These are phyloP conservation scores for Trichoderma polysporum DNA, from an alignment of 2,329 filamentous ascomycete species.

Conservation along the genomic window DNA sequence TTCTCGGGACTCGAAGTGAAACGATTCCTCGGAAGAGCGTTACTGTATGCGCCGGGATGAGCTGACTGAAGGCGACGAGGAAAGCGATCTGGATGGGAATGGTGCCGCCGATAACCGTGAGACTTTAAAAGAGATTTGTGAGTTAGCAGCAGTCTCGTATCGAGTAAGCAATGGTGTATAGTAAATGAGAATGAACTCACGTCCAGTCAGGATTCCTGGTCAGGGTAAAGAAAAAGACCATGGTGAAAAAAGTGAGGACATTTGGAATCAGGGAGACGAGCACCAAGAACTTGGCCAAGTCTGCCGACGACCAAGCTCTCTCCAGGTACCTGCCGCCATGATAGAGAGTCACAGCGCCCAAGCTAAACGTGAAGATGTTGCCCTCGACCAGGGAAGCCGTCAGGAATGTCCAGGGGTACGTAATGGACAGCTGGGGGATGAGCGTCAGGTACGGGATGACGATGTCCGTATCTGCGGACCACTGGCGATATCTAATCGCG, in stretches of 20 bases:
- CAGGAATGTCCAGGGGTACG: conserved; percentile 91
- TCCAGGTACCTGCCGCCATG: conserved; percentile 95
- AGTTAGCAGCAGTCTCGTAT: background rate
- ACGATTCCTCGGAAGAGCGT: conserved; percentile 86
- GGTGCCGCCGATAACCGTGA: conserved; percentile 83
- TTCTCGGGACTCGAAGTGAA: conserved; percentile 78
- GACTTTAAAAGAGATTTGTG: conserved; percentile 43
- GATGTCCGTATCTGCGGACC: conserved; percentile 61
- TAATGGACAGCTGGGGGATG: conserved; percentile 76
- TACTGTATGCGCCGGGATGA: conserved; percentile 94
- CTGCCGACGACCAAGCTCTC: conserved; percentile 87
- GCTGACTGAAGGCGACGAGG: conserved; percentile 95
- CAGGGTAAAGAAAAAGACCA: conserved; percentile 71
- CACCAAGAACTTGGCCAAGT: conserved; percentile 87
- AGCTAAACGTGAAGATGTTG: conserved; percentile 81
- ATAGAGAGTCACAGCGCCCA: conserved; percentile 77
- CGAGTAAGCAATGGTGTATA: no score
- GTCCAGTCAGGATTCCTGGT: conserved; percentile 66
- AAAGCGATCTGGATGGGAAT: conserved; percentile 89
- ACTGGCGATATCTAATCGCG: conserved; percentile 70
- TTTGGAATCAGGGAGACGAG: conserved; percentile 80
- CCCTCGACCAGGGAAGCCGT: conserved; percentile 87
- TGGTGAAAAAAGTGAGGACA: conserved; percentile 67
- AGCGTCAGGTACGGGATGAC: conserved; percentile 85
- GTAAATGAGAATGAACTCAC: conserved; percentile 49